A percentile compares a stretch with the other conserved stretches of the same genome.
phyloP scores from a whole-genome alignment of 192 early-diverging fungal species.

The Backusella morwellensis region DNA sequence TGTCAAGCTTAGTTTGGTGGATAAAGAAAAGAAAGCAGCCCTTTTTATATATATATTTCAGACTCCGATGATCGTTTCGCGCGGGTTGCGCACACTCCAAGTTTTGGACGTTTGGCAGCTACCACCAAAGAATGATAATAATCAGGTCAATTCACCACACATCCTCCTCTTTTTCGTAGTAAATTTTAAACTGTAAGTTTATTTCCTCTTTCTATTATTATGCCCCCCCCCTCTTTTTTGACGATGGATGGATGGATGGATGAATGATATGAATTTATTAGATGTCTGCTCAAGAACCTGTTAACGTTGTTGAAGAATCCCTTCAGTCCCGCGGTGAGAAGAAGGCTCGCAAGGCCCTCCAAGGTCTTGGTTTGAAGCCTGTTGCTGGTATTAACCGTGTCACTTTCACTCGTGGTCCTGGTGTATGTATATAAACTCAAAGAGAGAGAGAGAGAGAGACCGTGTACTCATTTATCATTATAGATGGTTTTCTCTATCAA shows the following conservation, averaged over 20 bases:
- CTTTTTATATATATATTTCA: too few species aligned
- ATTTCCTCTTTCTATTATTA: neutral
- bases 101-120: too few species aligned
- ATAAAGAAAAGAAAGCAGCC: too few species aligned
- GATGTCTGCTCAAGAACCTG: slow-evolving; percentile 4
- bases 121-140: neutral
- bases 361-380: slow-evolving; percentile 86
- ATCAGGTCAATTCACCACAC: neutral
- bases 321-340: slow-evolving; percentile 82
- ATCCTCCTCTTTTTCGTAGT: neutral
- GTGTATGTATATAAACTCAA: slow-evolving; percentile 45
- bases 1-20: too few species aligned
- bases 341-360: slow-evolving; percentile 97
- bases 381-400: slow-evolving; percentile 87
- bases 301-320: slow-evolving; percentile 19
- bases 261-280: neutral
- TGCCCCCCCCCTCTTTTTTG: neutral
- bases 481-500: slow-evolving; percentile 82
- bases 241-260: neutral
- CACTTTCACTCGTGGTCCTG: slow-evolving; percentile 79
- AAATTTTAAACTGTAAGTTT: neutral
- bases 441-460: neutral
- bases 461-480: neutral
- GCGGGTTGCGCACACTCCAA: too few species aligned
- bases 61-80: too few species aligned